These are phyloP conservation scores for Cladosporium sp. DNA, from an alignment of 2,329 filamentous ascomycete genomes.

Conservation along the genomic window DNA sequence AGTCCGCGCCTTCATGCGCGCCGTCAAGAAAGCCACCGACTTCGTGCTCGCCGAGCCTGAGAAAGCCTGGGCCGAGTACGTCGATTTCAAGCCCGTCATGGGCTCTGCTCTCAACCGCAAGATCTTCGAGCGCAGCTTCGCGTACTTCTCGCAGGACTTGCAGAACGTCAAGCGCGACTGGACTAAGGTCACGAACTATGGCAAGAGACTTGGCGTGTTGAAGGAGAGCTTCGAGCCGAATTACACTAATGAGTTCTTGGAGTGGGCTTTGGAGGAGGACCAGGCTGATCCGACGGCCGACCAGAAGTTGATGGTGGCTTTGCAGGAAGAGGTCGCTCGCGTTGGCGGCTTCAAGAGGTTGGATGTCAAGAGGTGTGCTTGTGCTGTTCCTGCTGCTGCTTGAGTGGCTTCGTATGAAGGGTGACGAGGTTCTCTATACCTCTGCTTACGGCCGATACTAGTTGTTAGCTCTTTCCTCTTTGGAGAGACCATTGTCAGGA, in stretches of 20 bases:
- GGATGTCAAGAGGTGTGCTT: conserved; percentile 28
- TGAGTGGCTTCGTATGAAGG: not conserved
- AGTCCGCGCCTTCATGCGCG: conserved; percentile 68
- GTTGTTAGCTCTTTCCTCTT: not conserved
- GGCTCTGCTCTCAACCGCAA: conserved; percentile 69
- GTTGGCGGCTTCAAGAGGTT: conserved; percentile 66
- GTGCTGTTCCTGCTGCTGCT: conserved; percentile 24
- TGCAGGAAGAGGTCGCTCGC: conserved; percentile 67
- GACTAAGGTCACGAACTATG: conserved; percentile 75
- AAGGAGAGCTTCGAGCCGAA: conserved; percentile 66
- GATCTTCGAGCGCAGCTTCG: conserved; percentile 77
- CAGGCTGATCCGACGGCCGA: conserved; percentile 69
- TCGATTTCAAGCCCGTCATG: conserved; percentile 73
- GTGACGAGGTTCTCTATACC: not conserved
- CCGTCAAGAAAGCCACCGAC: conserved; percentile 74
- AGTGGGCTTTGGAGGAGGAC: conserved; percentile 66
- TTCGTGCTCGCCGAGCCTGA: conserved; percentile 66
- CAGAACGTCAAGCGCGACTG: conserved; percentile 76
- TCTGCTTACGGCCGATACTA: not conserved
- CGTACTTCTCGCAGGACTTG: conserved; percentile 73
- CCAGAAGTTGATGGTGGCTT: conserved; percentile 71
- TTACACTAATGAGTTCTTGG: conserved; percentile 72
- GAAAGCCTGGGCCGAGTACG: conserved; percentile 67
- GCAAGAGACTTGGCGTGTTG: conserved; percentile 71
- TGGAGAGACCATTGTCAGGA: not conserved